A percentile compares a stretch with the other conserved stretches of the same genome.
These are phyloP conservation scores for Clarireedia homoeocarpa DNA, from an alignment of 2,329 filamentous ascomycete genomes.

Conservation along the genomic window DNA sequence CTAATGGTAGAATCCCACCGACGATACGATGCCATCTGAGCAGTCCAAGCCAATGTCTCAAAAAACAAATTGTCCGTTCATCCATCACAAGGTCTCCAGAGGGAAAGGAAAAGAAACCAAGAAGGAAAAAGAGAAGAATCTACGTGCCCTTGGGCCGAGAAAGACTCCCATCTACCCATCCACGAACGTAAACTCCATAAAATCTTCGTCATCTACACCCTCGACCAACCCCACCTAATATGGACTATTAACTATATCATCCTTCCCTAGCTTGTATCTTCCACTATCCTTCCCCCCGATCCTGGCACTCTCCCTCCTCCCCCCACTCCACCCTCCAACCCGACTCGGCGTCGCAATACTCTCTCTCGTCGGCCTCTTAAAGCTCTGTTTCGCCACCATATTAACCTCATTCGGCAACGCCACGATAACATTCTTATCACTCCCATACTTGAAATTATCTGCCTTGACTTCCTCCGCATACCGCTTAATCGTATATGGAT, in stretches of 20 bases:
- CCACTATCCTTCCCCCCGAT: constrained; percentile 47
- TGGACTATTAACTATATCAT: constrained; percentile 73
- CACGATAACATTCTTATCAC: constrained; percentile 96
- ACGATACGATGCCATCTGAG: background rate
- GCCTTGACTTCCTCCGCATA: constrained; percentile 95
- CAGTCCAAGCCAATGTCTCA: background rate
- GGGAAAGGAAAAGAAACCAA: background rate
- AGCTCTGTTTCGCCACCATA: constrained; percentile 81
- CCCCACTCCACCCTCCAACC: constrained; percentile 36
- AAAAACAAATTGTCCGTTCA: background rate
- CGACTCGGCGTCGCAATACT: constrained; percentile 61
- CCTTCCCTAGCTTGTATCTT: constrained; percentile 66
- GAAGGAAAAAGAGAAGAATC: too few species aligned
- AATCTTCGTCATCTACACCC: background rate
- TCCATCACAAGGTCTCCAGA: background rate
- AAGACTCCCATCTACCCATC: background rate
- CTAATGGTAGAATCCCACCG: background rate
- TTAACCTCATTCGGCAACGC: constrained; percentile 95
- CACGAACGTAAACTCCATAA: background rate
- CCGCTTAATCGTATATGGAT: constrained; percentile 93
- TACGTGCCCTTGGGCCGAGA: too few species aligned
- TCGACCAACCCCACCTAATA: constrained; percentile 33
- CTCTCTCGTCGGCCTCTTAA: constrained; percentile 85
- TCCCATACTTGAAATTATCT: constrained; percentile 96
- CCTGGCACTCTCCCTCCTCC: constrained; percentile 40